Percentiles rank a stretch among this genome's conserved stretches.
These are phyloP conservation scores for Wickerhamiella cacticola DNA, from an alignment of 805 yeast species.

Conservation along the genomic window DNA sequence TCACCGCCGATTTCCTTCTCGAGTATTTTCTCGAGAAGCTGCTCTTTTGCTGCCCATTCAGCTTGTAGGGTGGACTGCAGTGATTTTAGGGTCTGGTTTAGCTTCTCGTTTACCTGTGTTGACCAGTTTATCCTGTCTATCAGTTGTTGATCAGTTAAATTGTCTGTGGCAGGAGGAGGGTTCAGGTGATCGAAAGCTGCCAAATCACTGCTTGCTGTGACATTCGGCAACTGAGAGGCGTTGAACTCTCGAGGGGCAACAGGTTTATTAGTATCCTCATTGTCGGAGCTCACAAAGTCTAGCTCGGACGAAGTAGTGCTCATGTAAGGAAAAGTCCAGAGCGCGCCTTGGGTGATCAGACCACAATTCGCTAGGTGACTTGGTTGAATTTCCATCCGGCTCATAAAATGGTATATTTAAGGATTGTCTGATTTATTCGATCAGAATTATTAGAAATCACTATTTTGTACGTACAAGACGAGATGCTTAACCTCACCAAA, in stretches of 20 bases:
- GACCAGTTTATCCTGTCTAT: conserved; percentile 9
- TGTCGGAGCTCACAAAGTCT: conserved; percentile 1
- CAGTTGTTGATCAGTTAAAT: background rate
- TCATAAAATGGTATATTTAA: no score
- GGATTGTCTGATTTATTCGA: no score
- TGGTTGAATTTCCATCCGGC: no score
- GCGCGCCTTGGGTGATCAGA: background rate
- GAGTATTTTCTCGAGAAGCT: conserved; percentile 3
- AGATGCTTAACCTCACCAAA: no score
- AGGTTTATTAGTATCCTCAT: conserved; percentile 7
- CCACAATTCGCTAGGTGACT: no score
- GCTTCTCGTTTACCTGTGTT: background rate
- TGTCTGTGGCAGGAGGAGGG: background rate
- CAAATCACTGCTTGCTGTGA: background rate
- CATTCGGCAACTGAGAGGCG: background rate
- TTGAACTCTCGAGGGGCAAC: background rate
- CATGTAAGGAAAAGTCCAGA: conserved; percentile 5
- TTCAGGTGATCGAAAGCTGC: background rate
- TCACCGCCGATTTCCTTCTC: conserved; percentile 6
- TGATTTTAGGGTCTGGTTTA: background rate
- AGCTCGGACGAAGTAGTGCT: conserved; percentile 6
- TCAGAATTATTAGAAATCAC: no score
- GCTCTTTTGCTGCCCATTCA: conserved; percentile 13
- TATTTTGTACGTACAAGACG: no score
- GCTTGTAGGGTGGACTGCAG: background rate